These are phyloP conservation scores for Aphanomyces astaci DNA, from an alignment of 352 stramenopile species.

Conservation along the genomic window DNA sequence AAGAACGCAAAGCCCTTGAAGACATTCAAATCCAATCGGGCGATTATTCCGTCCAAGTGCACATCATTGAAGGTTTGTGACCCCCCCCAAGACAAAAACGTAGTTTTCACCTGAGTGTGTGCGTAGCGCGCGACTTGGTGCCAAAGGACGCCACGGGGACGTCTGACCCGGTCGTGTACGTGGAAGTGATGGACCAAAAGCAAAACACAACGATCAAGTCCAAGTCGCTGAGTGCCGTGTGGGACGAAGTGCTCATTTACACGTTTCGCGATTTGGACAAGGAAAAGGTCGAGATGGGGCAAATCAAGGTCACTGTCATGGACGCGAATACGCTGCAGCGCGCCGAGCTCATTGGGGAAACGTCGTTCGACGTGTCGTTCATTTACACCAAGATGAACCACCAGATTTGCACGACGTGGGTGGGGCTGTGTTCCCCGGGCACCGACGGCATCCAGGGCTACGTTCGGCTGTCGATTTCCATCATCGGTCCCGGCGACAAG, in stretches of 20 bases:
- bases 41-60: constrained; percentile 86
- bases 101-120: background rate
- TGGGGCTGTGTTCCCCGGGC: constrained; percentile 49
- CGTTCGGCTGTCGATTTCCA: constrained; percentile 77
- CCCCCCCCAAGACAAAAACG: too few relatives aligned
- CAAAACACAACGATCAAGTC: constrained; percentile 77
- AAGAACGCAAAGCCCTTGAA: constrained; percentile 60
- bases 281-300: constrained; percentile 69
- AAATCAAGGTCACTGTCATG: constrained; percentile 76
- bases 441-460: constrained; percentile 88
- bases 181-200: constrained; percentile 81
- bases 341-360: constrained; percentile 81
- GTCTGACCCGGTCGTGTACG: constrained; percentile 87
- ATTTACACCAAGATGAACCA: constrained; percentile 83
- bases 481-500: constrained; percentile 84
- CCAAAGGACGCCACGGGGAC: constrained; percentile 82
- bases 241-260: constrained; percentile 78
- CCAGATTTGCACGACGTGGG: constrained; percentile 85
- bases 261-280: constrained; percentile 68
- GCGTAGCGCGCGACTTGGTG: constrained; percentile 62
- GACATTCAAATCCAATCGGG: constrained; percentile 80
- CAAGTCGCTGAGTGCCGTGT: constrained; percentile 75
- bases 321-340: constrained; percentile 79
- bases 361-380: constrained; percentile 83
- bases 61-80: constrained; percentile 80